Conservation (phyloP, 2,329 filamentous ascomycete species). For the Albophoma yamanashiensis region DNA sequence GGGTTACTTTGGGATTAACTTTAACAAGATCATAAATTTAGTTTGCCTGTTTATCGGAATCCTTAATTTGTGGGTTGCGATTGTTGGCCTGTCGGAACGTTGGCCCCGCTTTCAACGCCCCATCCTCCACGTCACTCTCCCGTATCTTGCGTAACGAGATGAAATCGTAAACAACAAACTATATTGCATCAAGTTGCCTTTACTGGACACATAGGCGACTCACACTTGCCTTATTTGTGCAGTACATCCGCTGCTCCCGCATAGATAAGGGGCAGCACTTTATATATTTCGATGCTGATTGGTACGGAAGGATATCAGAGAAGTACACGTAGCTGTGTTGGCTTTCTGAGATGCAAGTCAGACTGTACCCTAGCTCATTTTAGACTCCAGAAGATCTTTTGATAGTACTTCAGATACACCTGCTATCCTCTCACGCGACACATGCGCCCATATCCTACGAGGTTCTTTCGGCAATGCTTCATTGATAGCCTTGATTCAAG, state of each 20-base stretch:
- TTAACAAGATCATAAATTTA: background rate
- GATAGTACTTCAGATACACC: background rate
- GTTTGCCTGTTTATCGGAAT: background rate
- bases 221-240: background rate
- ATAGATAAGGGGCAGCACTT: background rate
- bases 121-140: background rate
- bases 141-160: background rate
- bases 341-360: background rate
- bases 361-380: background rate
- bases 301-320: background rate
- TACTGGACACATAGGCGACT: background rate
- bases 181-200: background rate
- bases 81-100: background rate
- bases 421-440: background rate
- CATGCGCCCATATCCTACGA: too few relatives aligned
- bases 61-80: background rate
- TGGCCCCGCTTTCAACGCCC: too few relatives aligned
- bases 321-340: background rate
- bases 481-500: background rate
- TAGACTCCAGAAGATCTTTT: background rate
- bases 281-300: background rate
- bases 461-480: too few relatives aligned
- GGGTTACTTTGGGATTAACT: background rate
- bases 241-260: background rate
- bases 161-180: accelerated